Conservation (phyloP, 768 basidiomycete species). For the Scleroderma bovista region DNA sequence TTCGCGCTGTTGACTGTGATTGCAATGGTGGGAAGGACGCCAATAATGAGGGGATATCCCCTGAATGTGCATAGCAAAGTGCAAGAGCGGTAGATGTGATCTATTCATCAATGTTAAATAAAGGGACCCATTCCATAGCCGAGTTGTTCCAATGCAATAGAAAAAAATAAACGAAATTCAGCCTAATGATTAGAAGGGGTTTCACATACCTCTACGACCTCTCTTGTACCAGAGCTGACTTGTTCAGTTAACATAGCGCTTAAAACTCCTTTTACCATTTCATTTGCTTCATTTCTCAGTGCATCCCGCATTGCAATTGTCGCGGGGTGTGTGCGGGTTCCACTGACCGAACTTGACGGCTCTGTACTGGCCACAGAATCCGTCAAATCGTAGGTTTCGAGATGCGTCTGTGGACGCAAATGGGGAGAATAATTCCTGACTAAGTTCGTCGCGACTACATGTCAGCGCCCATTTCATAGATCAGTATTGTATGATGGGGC, state of each 20-base stretch:
- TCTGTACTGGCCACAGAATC: conserved; percentile 1
- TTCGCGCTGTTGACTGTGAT: conserved; percentile 18
- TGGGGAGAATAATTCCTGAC: conserved; percentile 91
- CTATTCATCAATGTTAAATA: conserved; percentile 20
- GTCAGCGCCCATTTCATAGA: conserved; percentile 54
- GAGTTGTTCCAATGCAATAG: conserved; percentile 48
- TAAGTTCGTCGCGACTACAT: conserved; percentile 79
- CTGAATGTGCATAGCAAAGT: conserved; percentile 21
- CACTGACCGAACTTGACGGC: conserved; percentile 8
- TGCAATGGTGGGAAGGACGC: conserved; percentile 11
- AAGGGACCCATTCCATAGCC: conserved; percentile 53
- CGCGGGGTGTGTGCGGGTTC: conserved; percentile 52
- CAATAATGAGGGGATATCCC: conserved; percentile 18
- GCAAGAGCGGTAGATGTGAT: conserved; percentile 26
- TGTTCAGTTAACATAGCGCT: conserved; percentile 10
- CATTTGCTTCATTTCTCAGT: conserved; percentile 56
- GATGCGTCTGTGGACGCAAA: conserved; percentile 35
- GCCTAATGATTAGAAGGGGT: conserved; percentile 3
- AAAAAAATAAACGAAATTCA: not conserved
- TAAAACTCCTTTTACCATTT: conserved; percentile 66
- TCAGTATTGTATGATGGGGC: conserved; percentile 17
- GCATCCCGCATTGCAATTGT: conserved; percentile 64
- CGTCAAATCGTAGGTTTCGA: conserved; percentile 6
- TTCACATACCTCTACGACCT: conserved; percentile 29
- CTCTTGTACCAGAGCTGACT: conserved; percentile 60